Base-by-base conservation (phyloP, 495 filamentous ascomycete genomes). In the Daldinia childiae region DNA sequence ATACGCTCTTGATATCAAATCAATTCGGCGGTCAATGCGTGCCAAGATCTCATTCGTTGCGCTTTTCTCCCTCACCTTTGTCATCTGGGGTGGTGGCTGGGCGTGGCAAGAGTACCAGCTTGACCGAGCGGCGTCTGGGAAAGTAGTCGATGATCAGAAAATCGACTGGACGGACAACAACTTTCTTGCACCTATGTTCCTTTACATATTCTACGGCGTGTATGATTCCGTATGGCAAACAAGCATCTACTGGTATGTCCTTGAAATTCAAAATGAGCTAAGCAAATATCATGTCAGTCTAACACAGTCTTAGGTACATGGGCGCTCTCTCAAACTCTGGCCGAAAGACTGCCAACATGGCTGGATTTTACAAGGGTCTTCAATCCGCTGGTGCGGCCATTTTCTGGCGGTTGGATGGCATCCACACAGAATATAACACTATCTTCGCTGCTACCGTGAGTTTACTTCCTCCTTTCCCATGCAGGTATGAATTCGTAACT, bases 161-260 rank as follows among this genome's bases (percentile, higher is more conserved):
- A 57, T 79, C 15, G 92, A 96, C 80, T 95, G 90, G 87, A 85
- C 77, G 27, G 84, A 88, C 66, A 79, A 79, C 15, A 86, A 87
- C 39, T 97, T 90, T 80, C 80, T 92, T 48, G 93, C 91, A 0
- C 92, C 93, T 15, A 92, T 97, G 88, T 92, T 97, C 77, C 80
- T 97, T 64, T 97, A 95, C 83, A 91, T 98, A 72, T 95, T 94
- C 77, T 97, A 97, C 77, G 94, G 94, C 51, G 90, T 97, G 74
- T 95, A 90, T 69, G 94, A 97, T 75, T 91, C 94, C 32, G 87
- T 65, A 41, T 95, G 93, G 88, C 92, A 95, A 79, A 93, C 92
- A 11, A 90, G 84, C 74, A 90, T 93, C 45, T 97, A 97, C 83
- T 97, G 93, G 93, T 94, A 82, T 73, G 90, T 83, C 24, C 14